Conservation (phyloP, 1,284 basidiomycete species). For the Apiotrichum gamsii region DNA sequence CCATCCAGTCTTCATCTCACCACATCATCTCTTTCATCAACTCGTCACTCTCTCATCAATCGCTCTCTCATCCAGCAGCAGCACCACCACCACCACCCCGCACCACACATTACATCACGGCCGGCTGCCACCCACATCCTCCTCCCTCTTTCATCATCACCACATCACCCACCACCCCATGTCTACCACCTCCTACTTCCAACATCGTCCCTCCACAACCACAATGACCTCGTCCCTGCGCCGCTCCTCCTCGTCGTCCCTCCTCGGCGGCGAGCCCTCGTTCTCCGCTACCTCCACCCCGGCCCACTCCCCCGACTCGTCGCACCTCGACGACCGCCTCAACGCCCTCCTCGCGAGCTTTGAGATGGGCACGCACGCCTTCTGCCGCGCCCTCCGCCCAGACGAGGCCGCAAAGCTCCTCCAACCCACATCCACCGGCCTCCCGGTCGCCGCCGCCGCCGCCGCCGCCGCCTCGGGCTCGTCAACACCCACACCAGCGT, state of each 20-base stretch:
- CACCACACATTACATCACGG: too few relatives aligned
- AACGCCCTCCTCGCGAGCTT: constrained; percentile 25
- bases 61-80: not conserved
- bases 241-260: not conserved
- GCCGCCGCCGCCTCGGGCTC: too few relatives aligned
- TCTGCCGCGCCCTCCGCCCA: constrained; percentile 22
- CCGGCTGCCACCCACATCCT: too few relatives aligned
- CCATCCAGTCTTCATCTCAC: too few relatives aligned
- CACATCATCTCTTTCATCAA: too few relatives aligned
- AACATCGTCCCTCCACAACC: not conserved
- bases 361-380: constrained; percentile 30
- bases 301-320: constrained; percentile 1
- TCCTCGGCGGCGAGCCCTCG: not conserved
- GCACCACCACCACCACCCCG: not conserved
- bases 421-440: not conserved
- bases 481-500: constrained; percentile 3
- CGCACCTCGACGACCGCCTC: constrained; percentile 18
- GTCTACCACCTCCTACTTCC: not conserved
- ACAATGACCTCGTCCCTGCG: not conserved
- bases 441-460: not conserved
- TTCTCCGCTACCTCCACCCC: constrained; percentile 5
- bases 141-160: not conserved
- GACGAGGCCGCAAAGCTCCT: constrained; percentile 1
- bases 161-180: not conserved
- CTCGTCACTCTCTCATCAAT: not conserved